Evolutionary conservation across 2,329 filamentous ascomycete species (phyloP), one percentile per base, ranked within the genome.

Genomic region (Neoascochyta sp.): DNA sequence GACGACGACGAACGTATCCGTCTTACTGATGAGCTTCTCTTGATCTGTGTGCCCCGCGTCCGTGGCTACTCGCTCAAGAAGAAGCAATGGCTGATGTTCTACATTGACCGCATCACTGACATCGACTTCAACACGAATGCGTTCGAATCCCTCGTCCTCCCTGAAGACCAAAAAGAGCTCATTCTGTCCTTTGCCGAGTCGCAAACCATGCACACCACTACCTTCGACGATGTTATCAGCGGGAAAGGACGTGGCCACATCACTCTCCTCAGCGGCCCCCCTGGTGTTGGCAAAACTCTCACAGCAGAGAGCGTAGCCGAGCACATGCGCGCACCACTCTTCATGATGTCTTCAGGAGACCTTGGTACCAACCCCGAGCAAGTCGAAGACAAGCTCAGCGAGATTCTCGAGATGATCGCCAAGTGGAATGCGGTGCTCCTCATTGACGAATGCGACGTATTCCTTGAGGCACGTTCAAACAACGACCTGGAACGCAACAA

Each of bases 21-120:
- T 69, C 87, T 90, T 52, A 83, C 74, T 0, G 81, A 88, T 17
- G 84, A 92, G 37, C 84, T 93, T 43, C 82, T 89, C 21, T 68
- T 94, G 3, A 80, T 90, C 32, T 81, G 86, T 7, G 86, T 83
- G 4, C 81, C 87, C 0, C 78, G 92, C 1, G 83, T 94, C 1
- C 74, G 90, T 5, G 88, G 87, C 0, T 95, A 93, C 50, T 79
- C 85, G 1, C 89, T 94, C 56, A 78, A 77, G 4, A 86, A 93
- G 63, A 94, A 94, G 65, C 70, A 86, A 13, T 95, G 88, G 88
- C 74, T 94, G 1, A 85, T 93, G 57, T 87, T 94, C 50, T 80
- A 78, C 1, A 78, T 95, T 14, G 85, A 83, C 0, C 78, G 80
- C 1, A 74, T 94, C 39, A 75, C 76, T 22, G 83, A 92, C 4